phyloP scores from a whole-genome alignment of 805 yeast species.

The Candida gorgasii region DNA sequence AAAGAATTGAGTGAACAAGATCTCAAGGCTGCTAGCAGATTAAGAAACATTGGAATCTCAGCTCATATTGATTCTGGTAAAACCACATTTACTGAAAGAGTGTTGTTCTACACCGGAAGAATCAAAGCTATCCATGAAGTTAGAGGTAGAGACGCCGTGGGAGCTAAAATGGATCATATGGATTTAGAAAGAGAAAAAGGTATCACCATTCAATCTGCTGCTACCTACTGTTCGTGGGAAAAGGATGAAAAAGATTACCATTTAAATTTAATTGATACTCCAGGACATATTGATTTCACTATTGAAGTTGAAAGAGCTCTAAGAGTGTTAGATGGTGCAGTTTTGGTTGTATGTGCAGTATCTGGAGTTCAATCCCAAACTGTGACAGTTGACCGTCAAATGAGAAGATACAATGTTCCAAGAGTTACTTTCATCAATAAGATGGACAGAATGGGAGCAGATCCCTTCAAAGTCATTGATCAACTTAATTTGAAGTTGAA shows the following conservation, averaged over 20 bases:
- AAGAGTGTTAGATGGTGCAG: slow-evolving; percentile 97
- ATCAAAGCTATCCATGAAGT: slow-evolving; percentile 96
- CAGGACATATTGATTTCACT: slow-evolving; percentile 98
- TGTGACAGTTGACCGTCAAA: slow-evolving; percentile 97
- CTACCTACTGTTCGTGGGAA: slow-evolving; percentile 97
- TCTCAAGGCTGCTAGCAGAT: slow-evolving; percentile 47
- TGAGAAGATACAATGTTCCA: slow-evolving; percentile 97
- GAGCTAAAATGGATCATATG: slow-evolving; percentile 99
- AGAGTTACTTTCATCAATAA: slow-evolving; percentile 94
- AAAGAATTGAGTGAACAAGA: slow-evolving; percentile 53
- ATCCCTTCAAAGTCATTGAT: slow-evolving; percentile 93
- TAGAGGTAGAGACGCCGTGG: slow-evolving; percentile 95
- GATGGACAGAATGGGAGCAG: slow-evolving; percentile 99
- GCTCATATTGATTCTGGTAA: slow-evolving; percentile 99
- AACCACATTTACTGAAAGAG: slow-evolving; percentile 97
- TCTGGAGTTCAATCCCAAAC: slow-evolving; percentile 98
- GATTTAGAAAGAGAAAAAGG: slow-evolving; percentile 98
- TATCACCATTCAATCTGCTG: slow-evolving; percentile 98
- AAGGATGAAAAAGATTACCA: slow-evolving; percentile 69
- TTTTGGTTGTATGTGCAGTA: slow-evolving; percentile 96
- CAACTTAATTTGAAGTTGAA: slow-evolving; percentile 85
- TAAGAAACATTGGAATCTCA: slow-evolving; percentile 95
- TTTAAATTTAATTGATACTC: slow-evolving; percentile 95
- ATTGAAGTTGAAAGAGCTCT: slow-evolving; percentile 99
- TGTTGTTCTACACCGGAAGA: slow-evolving; percentile 92